Base-by-base conservation (phyloP, 2,329 filamentous ascomycete genomes). In the Epichloe coenophiala region DNA sequence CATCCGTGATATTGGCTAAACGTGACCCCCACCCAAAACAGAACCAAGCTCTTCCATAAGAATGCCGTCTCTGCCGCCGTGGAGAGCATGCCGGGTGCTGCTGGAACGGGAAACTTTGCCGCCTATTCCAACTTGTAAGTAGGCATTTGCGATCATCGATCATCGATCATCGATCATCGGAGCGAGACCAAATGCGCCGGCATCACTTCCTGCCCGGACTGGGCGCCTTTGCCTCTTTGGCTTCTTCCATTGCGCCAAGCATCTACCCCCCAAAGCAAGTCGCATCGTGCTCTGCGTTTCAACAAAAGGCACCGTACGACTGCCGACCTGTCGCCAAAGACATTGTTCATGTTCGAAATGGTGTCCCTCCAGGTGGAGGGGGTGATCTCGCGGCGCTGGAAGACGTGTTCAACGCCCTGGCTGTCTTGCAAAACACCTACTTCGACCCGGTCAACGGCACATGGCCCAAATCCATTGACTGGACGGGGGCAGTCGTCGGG, bases 401-500 rank as follows among this genome's bases (percentile, higher is more conserved):
- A 35, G 65, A 77, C 53, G 71, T 83, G 19, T 69, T 86, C 45
- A 65, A 75, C 46, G 84, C 87, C 5, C 73, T 96, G 55, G 74
- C 80, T 44, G 80, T 84, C 5, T 80, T 96, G 74, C 89, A 96
- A 64, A 73, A 78, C 48, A 71, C 75, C 27, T 95, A 88, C 68
- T 96, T 93, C 63, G 76, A 81, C 45, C 69, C 84, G 4, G 86
- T 86, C 75, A 71, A 84, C 37, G 89, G 86, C 11, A 88, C 81
- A 27, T 97, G 90, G 88, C 88, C 89, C 0, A 74, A 75, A 1
- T 78, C 86, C 35, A 96, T 95, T 60, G 91, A 96, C 69, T 97
- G 91, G 91, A 97, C 91, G 0, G 84, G 83, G 17, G 90, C 91
- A 4, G 88, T 96, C 8, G 72, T 88, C 58, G 82, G 83, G 42